Evolutionary conservation across 768 basidiomycete species (phyloP), one percentile per base, ranked within the genome.

Genomic region (Suillus americanus): DNA sequence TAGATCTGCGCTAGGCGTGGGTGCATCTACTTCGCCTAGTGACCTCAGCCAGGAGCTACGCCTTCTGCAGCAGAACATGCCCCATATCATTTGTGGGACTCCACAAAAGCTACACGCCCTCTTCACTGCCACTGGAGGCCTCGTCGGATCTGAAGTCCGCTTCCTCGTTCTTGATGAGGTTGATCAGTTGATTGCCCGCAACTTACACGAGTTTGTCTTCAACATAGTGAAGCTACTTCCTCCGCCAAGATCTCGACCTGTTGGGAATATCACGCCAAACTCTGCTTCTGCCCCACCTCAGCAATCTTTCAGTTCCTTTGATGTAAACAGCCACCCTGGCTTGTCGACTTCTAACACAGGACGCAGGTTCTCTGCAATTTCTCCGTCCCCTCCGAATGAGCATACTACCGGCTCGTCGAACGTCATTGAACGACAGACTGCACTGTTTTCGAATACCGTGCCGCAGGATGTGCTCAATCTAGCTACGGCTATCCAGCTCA

Each of bases 381-480:
- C 82, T 16, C 67, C 80, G 3, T 77, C 86, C 37, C 81, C 86
- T 13, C 81, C 78, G 16, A 80, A 79, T 25, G 79, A 80, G 23
- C 70, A 68, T 55, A 70, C 72, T 38, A 72, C 71, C 25, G 77
- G 71, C n/a, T 66, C 81, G 28, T 35, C 71, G 14, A 60, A 62
- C 40, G 66, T 73, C 1, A 83, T 90, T 55, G 94, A 96, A 69
- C 89, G 95, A 30, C 95, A 96, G 76, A 94, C 94, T 5, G 94
- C 92, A 8, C 81, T 94, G n/a, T 98, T 98, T 78, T 97, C 95
- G 43, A 99, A 99, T 75, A 99, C 97, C 3, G 96, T 97, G 20
- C 97, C 95, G 18, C 95, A 97, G 74, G 97, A 99, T 73, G 97
- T 99, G 13, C 86, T 99, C 67, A 98, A 96, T 75, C 89, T 99